phyloP scores from a whole-genome alignment of 2,329 filamentous ascomycete genomes.

The Epichloe elymi region DNA sequence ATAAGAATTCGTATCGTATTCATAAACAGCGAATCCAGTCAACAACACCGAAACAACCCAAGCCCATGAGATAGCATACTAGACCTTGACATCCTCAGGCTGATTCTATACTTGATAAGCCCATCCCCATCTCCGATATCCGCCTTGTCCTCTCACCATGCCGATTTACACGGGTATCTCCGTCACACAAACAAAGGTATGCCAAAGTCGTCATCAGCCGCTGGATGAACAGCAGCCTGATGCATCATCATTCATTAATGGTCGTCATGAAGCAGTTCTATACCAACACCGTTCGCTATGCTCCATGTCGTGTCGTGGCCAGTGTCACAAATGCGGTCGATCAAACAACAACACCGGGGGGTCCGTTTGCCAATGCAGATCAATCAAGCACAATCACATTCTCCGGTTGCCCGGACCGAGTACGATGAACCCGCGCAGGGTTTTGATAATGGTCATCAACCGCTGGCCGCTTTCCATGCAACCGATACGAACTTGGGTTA shows the following conservation, averaged over 20 bases:
- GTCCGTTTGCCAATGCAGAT: constrained; percentile 4
- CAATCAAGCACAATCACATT: constrained; percentile 21
- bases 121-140: background rate
- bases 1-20: background rate
- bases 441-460: constrained; percentile 3
- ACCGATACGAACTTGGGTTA: background rate
- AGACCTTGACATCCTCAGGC: background rate
- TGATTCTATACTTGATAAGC: background rate
- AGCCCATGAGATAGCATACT: background rate
- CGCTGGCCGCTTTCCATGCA: constrained; percentile 3
- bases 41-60: background rate
- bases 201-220: background rate
- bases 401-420: constrained; percentile 12
- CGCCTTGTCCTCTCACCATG: background rate
- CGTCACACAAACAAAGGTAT: background rate
- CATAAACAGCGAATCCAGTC: background rate
- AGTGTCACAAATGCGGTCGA: background rate
- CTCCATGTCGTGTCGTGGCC: background rate
- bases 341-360: background rate
- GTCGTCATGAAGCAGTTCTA: constrained; percentile 2
- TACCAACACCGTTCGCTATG: constrained; percentile 7
- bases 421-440: background rate
- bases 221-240: background rate
- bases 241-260: background rate
- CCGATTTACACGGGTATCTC: constrained; percentile 2